Base-by-base conservation (phyloP, 2,329 filamentous ascomycete genomes). In the Trichoderma hamatum region DNA sequence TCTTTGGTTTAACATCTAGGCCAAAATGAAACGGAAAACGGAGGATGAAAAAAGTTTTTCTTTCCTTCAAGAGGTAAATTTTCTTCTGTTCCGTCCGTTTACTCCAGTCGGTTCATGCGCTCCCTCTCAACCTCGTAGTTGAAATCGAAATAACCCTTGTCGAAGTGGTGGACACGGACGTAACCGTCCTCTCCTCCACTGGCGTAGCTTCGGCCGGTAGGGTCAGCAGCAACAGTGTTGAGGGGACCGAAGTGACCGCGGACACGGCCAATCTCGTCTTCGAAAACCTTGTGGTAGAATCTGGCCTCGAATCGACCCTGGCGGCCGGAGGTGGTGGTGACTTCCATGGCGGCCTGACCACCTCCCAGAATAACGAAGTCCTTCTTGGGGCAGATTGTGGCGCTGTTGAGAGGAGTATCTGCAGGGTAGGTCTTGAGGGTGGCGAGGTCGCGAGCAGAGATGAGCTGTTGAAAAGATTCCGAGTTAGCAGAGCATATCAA, bases 221-320 rank as follows among this genome's bases (percentile, higher is more conserved):
- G 96, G 82, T 97, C 93, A 69, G 93, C 93, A 60, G 96, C 94
- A 75, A 99, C 93, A 72, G 96, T 97, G 87, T 99, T 97, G 79
- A 97, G 86, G 74, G 92, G 96, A 79, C 96, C 96, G 83, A 99
- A 99, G 82, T 99, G 96, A 72, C 96, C 96, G 79, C 94, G 89
- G 73, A 99, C 96, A 85, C 96, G 91, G 75, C 96, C 96, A 77
- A 98, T 95, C 85, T 99, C 96, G 82, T 99, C 95, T 83, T 97
- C 94, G 80, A 99, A 98, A 80, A 99, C 91, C 88, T 97, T 98
- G 90, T 99, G 96, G 87, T 97, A 99, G 88, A 99, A 99, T 74
- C 96, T 90, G 55, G 96, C 96, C 83, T 99, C 96, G 85, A 99
- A 99, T 84, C 98, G 98, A 84, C 96, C 96, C 86, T 99, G 96